phyloP scores from a whole-genome alignment of 352 stramenopile genomes.

The Phytophthora podocarpi region DNA sequence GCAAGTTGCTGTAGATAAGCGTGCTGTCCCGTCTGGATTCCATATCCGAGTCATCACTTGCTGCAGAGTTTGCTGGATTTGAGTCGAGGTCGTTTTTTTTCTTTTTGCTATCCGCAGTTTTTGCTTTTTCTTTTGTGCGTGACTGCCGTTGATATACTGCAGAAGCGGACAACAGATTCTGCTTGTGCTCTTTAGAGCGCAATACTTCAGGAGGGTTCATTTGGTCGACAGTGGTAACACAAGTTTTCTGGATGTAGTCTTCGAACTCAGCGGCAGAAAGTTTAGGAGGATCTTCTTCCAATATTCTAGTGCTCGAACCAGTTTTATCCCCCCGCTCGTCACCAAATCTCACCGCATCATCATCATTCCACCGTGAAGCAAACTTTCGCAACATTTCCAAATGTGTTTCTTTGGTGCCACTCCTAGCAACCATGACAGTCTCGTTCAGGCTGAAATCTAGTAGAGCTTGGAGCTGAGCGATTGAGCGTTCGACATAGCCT shows the following conservation, averaged over 20 bases:
- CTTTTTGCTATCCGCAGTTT: neutral
- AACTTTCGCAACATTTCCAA: constrained; percentile 39
- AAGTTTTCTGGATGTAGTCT: constrained; percentile 22
- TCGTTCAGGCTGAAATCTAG: constrained; percentile 52
- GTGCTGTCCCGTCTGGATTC: constrained; percentile 14
- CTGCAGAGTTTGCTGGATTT: neutral
- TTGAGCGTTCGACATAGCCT: constrained; percentile 63
- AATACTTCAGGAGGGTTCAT: constrained; percentile 45
- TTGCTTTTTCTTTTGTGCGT: neutral
- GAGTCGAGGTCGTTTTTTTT: neutral
- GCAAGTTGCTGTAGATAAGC: constrained; percentile 81
- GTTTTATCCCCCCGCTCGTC: constrained; percentile 12
- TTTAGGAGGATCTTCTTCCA: constrained; percentile 10
- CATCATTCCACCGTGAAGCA: constrained; percentile 37
- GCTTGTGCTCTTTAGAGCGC: constrained; percentile 38
- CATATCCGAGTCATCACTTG: constrained; percentile 14
- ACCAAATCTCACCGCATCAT: constrained; percentile 30
- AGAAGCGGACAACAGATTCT: constrained; percentile 44
- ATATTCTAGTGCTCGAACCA: neutral
- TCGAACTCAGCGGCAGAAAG: constrained; percentile 16
- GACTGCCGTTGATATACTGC: constrained; percentile 24
- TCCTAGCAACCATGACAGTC: neutral
- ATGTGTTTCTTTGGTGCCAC: constrained; percentile 15
- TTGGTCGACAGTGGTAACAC: constrained; percentile 15
- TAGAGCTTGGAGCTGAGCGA: constrained; percentile 73